Conservation (phyloP, 106 monocot genomes). For the Dendrobium officinale region DNA sequence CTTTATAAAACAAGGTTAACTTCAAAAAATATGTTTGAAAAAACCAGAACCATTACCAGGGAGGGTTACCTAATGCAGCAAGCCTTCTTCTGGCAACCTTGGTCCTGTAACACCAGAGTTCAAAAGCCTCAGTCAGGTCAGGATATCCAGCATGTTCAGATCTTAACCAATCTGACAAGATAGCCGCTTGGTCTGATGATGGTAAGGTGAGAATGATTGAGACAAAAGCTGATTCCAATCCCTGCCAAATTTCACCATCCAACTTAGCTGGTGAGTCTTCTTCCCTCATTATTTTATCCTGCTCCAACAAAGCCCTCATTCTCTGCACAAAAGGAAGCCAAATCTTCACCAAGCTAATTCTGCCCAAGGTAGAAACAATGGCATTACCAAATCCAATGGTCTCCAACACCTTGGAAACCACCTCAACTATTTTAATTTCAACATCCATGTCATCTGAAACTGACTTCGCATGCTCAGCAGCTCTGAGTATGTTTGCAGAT, state of each 20-base stretch:
- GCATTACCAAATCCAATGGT: slow-evolving; percentile 58
- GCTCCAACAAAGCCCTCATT: slow-evolving; percentile 27
- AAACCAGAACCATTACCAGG: background rate
- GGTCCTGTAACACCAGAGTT: slow-evolving; percentile 81
- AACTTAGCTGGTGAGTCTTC: slow-evolving; percentile 15
- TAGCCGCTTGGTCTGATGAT: slow-evolving; percentile 55
- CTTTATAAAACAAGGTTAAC: too few relatives aligned
- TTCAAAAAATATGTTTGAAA: background rate
- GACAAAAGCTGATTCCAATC: slow-evolving; percentile 59
- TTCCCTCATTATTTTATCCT: background rate
- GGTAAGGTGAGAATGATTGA: slow-evolving; percentile 62
- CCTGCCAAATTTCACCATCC: slow-evolving; percentile 62
- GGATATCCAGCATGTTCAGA: slow-evolving; percentile 50
- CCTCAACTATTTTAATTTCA: slow-evolving; percentile 43
- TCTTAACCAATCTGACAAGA: slow-evolving; percentile 65
- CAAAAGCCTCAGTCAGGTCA: slow-evolving; percentile 73
- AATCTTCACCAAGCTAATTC: slow-evolving; percentile 41
- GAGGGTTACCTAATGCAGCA: background rate
- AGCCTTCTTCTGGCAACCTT: slow-evolving; percentile 39
- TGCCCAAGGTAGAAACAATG: slow-evolving; percentile 35
- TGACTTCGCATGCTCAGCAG: slow-evolving; percentile 6
- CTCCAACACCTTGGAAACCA: slow-evolving; percentile 57
- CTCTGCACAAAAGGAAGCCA: slow-evolving; percentile 69
- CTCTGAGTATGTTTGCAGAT: slow-evolving; percentile 29
- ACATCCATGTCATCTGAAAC: slow-evolving; percentile 9